A percentile compares a stretch with the other conserved stretches of the same genome.
phyloP scores from a whole-genome alignment of 2,329 filamentous ascomycete species.

The Domatiomyces catenatus region DNA sequence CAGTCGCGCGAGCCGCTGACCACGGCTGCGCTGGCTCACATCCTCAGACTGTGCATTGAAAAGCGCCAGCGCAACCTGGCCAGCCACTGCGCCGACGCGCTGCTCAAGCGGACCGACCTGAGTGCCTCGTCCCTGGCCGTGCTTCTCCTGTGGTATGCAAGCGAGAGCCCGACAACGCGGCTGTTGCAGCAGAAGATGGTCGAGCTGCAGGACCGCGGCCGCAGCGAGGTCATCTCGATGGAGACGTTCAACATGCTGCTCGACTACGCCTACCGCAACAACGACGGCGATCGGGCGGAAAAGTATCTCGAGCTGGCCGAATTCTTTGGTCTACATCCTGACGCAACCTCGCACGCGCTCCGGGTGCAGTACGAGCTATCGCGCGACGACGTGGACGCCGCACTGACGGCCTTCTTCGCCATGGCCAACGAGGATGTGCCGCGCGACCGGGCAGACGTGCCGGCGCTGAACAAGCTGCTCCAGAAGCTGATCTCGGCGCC shows the following conservation, averaged over 20 bases:
- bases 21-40: constrained; percentile 34
- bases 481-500: constrained; percentile 48
- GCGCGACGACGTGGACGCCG: constrained; percentile 53
- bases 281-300: constrained; percentile 57
- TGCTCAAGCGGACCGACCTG: constrained; percentile 8
- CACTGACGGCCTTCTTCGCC: constrained; percentile 39
- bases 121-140: constrained; percentile 34
- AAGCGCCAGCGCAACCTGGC: constrained; percentile 49
- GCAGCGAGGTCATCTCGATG: constrained; percentile 43
- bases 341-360: constrained; percentile 56
- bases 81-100: constrained; percentile 20
- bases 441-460: constrained; percentile 41
- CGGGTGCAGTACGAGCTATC: constrained; percentile 64
- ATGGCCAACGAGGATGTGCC: constrained; percentile 36
- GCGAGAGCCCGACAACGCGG: constrained; percentile 55
- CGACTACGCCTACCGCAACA: constrained; percentile 51
- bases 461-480: constrained; percentile 56
- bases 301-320: constrained; percentile 53
- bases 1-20: constrained; percentile 27
- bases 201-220: constrained; percentile 40
- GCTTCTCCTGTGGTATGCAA: constrained; percentile 59
- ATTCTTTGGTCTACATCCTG: constrained; percentile 49
- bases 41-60: constrained; percentile 47
- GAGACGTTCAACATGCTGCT: constrained; percentile 64
- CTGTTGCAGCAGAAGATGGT: constrained; percentile 59